phyloP scores from a whole-genome alignment of 768 basidiomycete genomes.

The Tubosaeta sp. region DNA sequence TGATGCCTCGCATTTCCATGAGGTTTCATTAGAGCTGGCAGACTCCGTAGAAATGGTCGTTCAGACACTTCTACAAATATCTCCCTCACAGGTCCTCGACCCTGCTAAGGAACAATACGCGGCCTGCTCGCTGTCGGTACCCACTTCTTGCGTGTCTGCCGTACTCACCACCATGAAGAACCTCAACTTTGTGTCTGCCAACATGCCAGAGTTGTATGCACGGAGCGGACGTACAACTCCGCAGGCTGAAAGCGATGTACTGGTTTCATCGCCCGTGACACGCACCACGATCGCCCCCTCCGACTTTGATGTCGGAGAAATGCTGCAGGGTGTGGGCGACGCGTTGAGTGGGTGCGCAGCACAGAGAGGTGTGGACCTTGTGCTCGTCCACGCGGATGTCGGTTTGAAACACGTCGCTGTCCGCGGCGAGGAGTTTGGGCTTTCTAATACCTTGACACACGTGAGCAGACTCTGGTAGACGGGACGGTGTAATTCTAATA shows the following conservation, averaged over 20 bases:
- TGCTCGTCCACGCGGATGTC: constrained; percentile 86
- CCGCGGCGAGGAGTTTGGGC: constrained; percentile 77
- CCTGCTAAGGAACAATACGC: constrained; percentile 93
- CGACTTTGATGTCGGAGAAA: constrained; percentile 90
- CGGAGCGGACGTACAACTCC: constrained; percentile 12
- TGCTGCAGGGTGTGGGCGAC: constrained; percentile 87
- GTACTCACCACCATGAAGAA: constrained; percentile 91
- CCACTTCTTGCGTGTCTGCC: constrained; percentile 82
- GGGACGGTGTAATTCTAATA: constrained; percentile 14
- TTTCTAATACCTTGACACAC: constrained; percentile 78
- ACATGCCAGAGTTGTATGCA: constrained; percentile 48
- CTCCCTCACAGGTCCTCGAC: constrained; percentile 86
- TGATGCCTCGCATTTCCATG: constrained; percentile 44
- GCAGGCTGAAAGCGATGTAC: constrained; percentile 15
- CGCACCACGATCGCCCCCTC: constrained; percentile 28
- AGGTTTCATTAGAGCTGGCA: constrained; percentile 82
- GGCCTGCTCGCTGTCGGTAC: constrained; percentile 82
- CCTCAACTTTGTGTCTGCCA: constrained; percentile 90
- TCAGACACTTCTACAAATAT: constrained; percentile 87
- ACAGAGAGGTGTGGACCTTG: constrained; percentile 82
- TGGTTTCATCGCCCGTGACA: constrained; percentile 17
- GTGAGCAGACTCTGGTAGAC: constrained; percentile 46
- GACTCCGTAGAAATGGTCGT: constrained; percentile 89
- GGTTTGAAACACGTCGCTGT: constrained; percentile 85
- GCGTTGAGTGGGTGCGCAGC: constrained; percentile 80